phyloP scores from a whole-genome alignment of 2,329 filamentous ascomycete genomes.

The Alternaria consortialis region DNA sequence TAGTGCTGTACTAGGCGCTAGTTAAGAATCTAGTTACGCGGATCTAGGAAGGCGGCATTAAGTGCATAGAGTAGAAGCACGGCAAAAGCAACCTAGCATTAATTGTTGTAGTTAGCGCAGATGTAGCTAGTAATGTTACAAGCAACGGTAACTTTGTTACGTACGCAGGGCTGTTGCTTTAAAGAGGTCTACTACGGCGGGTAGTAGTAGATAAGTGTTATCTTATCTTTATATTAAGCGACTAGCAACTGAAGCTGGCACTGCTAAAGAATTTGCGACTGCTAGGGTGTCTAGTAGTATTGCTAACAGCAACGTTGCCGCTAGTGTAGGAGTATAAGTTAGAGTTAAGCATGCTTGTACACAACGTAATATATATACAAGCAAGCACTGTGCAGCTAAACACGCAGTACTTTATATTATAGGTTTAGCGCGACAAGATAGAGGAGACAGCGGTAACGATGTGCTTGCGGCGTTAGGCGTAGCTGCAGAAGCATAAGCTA shows the following conservation, averaged over 20 bases:
- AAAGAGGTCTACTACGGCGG: constrained; percentile 24
- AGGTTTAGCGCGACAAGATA: constrained; percentile 1
- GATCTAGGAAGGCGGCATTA: constrained; percentile 8
- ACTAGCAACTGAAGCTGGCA: constrained; percentile 25
- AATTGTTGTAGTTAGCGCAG: constrained; percentile 24
- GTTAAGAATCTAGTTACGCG: constrained; percentile 17
- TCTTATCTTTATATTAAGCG: constrained; percentile 21
- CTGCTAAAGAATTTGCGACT: constrained; percentile 18
- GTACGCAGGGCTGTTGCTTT: too few species aligned
- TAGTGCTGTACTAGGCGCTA: constrained; percentile 28
- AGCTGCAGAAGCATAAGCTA: too few species aligned
- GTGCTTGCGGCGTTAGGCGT: background rate
- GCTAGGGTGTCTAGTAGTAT: constrained; percentile 18
- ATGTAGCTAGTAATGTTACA: constrained; percentile 15
- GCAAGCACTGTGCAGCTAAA: constrained; percentile 17
- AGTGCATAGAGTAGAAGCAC: constrained; percentile 21
- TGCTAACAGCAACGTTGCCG: constrained; percentile 24
- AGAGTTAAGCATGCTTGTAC: constrained; percentile 17
- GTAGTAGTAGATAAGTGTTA: constrained; percentile 30
- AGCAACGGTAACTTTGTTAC: constrained; percentile 22
- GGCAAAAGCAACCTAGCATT: constrained; percentile 18
- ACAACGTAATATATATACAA: constrained; percentile 18
- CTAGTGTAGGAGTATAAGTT: constrained; percentile 18
- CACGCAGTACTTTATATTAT: constrained; percentile 20
- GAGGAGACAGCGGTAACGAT: constrained; percentile 11